Base-by-base conservation (phyloP, 2,329 filamentous ascomycete species). In the Alternaria sp. region DNA sequence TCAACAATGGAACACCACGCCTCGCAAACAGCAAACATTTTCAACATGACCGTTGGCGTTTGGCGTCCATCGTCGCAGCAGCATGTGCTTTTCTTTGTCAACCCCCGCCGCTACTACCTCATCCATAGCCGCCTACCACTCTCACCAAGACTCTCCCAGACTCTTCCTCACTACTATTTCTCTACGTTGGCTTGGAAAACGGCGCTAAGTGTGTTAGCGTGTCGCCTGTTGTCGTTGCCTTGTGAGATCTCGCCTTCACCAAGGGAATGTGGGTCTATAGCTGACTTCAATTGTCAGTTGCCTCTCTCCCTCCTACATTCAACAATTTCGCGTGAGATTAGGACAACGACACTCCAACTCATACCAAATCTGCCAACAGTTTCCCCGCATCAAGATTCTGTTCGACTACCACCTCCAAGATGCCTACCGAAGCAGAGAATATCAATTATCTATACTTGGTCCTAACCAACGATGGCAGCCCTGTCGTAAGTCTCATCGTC, bases 401-500 rank as follows among this genome's bases (percentile, higher is more conserved):
- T 49, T 30, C 13, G 52, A 17, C 45, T 52, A 60, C 44, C n/a
- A 59, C 26, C 15, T 19, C 40, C 56, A 65, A 54, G 12, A 80
- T 79, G 77, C 73, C 75, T 15, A 67, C 69, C 6, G 67, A 73
- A 6, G 63, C 67, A 8, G 74, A 78, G 21, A 78, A 78, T 49
- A 59, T 71, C 5, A 62, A 72, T 36, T 79, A 73, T 50, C 64
- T 80, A 0, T 79, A 78, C 63, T 47, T 72, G 4, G 57, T 79
- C 5, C 62, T 79, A 11, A 78, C 76, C 2, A 46, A 69, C 44
- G 65, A 63, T 21, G 74, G 76, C 3, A 9, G 52, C 1, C 73
- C 76, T 0, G 62, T 6, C 11, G 75, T 76, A 61, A 59, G 69
- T 65, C 15, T 40, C 28, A 23, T 25, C 54, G 12, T 15, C 15